Conservation (phyloP, 2,329 filamentous ascomycete genomes). For the Pleoardoris graminearum region DNA sequence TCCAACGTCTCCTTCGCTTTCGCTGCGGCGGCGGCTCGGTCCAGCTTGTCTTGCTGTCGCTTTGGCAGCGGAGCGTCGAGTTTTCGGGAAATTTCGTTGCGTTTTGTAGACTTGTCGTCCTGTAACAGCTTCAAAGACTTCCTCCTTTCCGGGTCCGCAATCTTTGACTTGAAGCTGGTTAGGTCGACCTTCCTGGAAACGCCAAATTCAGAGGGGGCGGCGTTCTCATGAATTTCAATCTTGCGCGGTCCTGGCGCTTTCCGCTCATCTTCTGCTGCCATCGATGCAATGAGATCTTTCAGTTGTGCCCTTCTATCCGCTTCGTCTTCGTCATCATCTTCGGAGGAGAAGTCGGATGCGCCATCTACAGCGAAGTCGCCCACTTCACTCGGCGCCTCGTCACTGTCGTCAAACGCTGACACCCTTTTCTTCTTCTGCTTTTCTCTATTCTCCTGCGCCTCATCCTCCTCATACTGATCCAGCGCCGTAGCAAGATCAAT, state of each 20-base stretch:
- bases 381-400: constrained; percentile 57
- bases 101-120: constrained; percentile 63
- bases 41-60: constrained; percentile 81
- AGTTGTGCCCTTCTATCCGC: constrained; percentile 65
- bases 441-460: constrained; percentile 31
- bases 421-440: constrained; percentile 47
- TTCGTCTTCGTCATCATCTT: constrained; percentile 49
- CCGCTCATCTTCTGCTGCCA: constrained; percentile 52
- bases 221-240: constrained; percentile 60
- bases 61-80: constrained; percentile 81
- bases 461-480: constrained; percentile 52
- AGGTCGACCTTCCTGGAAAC: constrained; percentile 71
- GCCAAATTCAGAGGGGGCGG: constrained; percentile 63
- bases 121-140: constrained; percentile 76
- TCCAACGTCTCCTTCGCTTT: constrained; percentile 90
- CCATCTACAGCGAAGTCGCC: constrained; percentile 51
- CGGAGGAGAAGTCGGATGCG: constrained; percentile 54
- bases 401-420: constrained; percentile 51
- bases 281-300: constrained; percentile 69
- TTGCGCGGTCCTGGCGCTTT: constrained; percentile 37
- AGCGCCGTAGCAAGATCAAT: constrained; percentile 66
- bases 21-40: constrained; percentile 80
- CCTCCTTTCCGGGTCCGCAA: constrained; percentile 75
- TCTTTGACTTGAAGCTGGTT: constrained; percentile 72
- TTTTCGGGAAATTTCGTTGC: constrained; percentile 64